These are phyloP conservation scores for Chondrostereum purpureum DNA, from an alignment of 1,284 basidiomycete genomes.

Conservation along the genomic window DNA sequence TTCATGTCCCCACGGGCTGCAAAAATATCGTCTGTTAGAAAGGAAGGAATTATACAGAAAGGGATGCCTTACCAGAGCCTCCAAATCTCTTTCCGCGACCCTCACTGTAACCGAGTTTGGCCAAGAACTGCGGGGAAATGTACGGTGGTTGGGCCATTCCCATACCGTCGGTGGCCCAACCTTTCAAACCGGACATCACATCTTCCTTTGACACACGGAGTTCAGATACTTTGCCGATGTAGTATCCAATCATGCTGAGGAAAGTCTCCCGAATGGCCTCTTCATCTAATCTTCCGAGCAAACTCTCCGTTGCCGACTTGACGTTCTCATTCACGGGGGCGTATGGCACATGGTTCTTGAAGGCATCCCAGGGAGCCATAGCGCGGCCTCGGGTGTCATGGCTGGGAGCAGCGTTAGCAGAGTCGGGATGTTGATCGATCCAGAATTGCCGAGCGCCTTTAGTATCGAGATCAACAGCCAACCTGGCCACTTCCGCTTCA, in stretches of 20 bases:
- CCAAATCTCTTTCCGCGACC: constrained; percentile 13
- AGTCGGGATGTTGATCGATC: constrained; percentile 3
- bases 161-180: constrained; percentile 55
- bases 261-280: constrained; percentile 62
- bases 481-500: constrained; percentile 38
- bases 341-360: constrained; percentile 11
- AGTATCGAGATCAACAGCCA: constrained; percentile 47
- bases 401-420: neutral
- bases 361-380: constrained; percentile 9
- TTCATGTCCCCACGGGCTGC: no score
- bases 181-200: constrained; percentile 58
- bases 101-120: constrained; percentile 26
- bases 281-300: constrained; percentile 37
- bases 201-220: constrained; percentile 41
- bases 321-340: constrained; percentile 21
- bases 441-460: constrained; percentile 25
- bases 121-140: constrained; percentile 42
- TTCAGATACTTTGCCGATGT: constrained; percentile 47
- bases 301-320: constrained; percentile 30
- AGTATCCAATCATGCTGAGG: constrained; percentile 73
- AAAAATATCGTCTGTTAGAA: no score
- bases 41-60: no score
- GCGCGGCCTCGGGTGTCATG: constrained; percentile 5
- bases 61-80: no score
- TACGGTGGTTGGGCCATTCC: constrained; percentile 46